Percentiles rank a stretch among this genome's conserved stretches.
phyloP scores from a whole-genome alignment of 2,329 filamentous ascomycete species.

The Ophiostoma piceae region DNA sequence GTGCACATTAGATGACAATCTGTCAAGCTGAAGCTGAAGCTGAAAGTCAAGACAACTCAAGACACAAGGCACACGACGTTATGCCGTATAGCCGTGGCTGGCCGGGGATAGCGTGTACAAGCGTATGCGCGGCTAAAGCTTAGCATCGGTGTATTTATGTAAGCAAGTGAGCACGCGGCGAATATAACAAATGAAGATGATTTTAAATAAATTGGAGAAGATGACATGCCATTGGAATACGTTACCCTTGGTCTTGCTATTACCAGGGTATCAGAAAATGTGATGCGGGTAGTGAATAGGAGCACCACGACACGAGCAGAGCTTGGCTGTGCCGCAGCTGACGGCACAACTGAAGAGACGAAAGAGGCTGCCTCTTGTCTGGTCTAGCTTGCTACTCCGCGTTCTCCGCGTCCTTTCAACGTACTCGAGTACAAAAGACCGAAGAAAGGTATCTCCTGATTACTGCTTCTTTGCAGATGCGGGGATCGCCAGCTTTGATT shows the following conservation, averaged over 20 bases:
- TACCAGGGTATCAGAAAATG: too few relatives aligned
- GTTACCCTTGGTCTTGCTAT: too few relatives aligned
- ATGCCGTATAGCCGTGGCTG: conserved; percentile 3
- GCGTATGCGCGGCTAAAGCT: conserved; percentile 1
- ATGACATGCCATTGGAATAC: too few relatives aligned
- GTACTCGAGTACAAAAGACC: neutral
- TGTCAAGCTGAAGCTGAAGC: neutral
- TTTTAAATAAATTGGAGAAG: too few relatives aligned
- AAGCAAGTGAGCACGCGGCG: neutral
- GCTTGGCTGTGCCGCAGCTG: too few relatives aligned
- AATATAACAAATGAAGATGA: too few relatives aligned
- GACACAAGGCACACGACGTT: neutral
- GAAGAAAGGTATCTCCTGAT: neutral
- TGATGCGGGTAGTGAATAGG: too few relatives aligned
- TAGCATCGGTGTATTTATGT: neutral
- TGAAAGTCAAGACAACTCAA: neutral
- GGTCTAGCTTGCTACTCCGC: neutral
- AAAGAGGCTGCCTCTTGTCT: too few relatives aligned
- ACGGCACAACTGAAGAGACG: too few relatives aligned
- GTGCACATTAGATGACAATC: neutral
- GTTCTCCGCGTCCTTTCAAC: neutral
- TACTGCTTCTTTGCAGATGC: neutral
- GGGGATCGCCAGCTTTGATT: neutral
- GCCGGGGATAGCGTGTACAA: neutral
- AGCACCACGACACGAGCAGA: too few relatives aligned